Evolutionary conservation across 2,329 filamentous ascomycete genomes (phyloP).

Genomic region (Trichoderma cornu-damae): DNA sequence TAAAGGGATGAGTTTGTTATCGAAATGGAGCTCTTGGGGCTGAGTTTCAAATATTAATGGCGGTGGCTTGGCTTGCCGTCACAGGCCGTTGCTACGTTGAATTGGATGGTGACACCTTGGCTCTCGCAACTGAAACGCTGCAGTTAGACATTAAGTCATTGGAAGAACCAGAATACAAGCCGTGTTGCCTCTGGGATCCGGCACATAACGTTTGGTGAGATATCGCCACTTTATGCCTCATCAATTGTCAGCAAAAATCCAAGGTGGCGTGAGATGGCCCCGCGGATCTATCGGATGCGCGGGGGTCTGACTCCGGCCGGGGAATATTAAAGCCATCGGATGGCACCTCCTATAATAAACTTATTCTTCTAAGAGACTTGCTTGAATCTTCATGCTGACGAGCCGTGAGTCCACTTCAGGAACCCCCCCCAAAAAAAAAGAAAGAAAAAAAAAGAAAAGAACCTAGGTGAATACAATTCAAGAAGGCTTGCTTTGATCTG

Average conservation of each 20-base stretch:
- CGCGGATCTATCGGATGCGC: not conserved
- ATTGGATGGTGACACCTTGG: too few species aligned
- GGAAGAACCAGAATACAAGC: too few species aligned
- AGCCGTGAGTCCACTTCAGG: too few species aligned
- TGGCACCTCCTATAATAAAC: not conserved
- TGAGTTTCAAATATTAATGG: not conserved
- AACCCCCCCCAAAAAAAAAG: not conserved
- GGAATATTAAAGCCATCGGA: not conserved
- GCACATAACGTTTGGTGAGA: accelerated
- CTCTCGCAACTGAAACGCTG: too few species aligned
- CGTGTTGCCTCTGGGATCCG: too few species aligned
- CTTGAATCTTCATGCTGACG: not conserved
- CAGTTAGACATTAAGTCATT: too few species aligned
- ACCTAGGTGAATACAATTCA: too few species aligned
- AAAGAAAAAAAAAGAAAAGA: not conserved
- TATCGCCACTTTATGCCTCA: not conserved
- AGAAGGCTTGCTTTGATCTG: not conserved
- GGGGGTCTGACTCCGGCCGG: not conserved
- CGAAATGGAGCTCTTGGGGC: not conserved
- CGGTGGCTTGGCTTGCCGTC: too few species aligned
- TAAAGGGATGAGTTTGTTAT: not conserved
- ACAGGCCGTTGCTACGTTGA: too few species aligned
- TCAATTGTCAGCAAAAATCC: not conserved
- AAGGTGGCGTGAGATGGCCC: not conserved
- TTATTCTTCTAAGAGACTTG: not conserved